Conservation (phyloP, 116 monocot genomes). For the Zostera marina region DNA sequence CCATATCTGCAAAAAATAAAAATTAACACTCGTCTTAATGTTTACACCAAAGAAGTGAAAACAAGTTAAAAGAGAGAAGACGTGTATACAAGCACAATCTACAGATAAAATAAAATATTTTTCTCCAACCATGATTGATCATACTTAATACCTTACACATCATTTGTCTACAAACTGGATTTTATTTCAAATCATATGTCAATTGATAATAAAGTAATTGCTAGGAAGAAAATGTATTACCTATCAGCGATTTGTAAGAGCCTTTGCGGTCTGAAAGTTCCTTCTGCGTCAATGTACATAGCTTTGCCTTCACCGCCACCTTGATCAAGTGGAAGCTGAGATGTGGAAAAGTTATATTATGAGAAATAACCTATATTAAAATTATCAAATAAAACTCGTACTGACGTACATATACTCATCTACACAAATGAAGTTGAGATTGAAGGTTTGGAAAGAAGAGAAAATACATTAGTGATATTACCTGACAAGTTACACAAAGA, state of each 20-base stretch:
- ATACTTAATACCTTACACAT: no score
- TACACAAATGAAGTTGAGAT: neutral
- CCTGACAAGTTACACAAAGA: slow-evolving; percentile 91
- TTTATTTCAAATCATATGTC: neutral
- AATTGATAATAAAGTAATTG: neutral
- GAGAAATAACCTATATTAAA: neutral
- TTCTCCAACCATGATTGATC: no score
- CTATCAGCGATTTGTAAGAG: slow-evolving; percentile 94
- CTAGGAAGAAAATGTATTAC: slow-evolving; percentile 11
- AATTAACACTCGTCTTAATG: neutral
- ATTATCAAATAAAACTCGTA: neutral
- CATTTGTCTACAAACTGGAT: no score
- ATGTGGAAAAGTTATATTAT: neutral
- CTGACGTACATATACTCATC: no score
- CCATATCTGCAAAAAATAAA: slow-evolving; percentile 46
- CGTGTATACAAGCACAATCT: neutral
- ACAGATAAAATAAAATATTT: neutral
- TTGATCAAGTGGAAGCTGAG: slow-evolving; percentile 92
- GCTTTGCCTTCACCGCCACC: slow-evolving; percentile 98
- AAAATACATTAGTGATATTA: slow-evolving; percentile 5
- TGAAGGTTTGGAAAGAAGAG: neutral
- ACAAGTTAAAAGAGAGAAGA: neutral
- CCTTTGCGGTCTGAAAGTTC: slow-evolving; percentile 96
- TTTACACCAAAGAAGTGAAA: neutral
- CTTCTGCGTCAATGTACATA: slow-evolving; percentile 94